These are phyloP conservation scores for Blastobotrys elegans DNA, from an alignment of 1,139 yeast genomes.

Conservation along the genomic window DNA sequence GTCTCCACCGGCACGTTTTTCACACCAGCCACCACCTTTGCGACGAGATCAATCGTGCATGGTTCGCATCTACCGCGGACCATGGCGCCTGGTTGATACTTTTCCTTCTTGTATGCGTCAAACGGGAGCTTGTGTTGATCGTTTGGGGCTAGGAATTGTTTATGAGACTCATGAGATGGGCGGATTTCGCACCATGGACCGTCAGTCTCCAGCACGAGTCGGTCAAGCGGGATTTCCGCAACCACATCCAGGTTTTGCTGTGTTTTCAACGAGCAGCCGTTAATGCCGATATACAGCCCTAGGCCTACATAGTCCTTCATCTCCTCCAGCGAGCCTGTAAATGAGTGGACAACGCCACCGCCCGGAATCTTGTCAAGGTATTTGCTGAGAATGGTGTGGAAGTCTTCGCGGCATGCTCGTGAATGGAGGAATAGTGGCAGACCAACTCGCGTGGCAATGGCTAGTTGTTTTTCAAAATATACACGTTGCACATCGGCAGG, in stretches of 20 bases:
- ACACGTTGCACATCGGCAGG: constrained; percentile 58
- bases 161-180: constrained; percentile 71
- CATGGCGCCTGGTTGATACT: constrained; percentile 44
- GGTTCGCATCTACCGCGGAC: constrained; percentile 91
- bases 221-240: constrained; percentile 57
- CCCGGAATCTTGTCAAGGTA: constrained; percentile 40
- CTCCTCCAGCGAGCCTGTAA: constrained; percentile 78
- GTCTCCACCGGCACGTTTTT: constrained; percentile 46
- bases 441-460: constrained; percentile 46
- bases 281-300: constrained; percentile 73
- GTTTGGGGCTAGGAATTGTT: constrained; percentile 44
- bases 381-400: constrained; percentile 56
- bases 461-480: constrained; percentile 69
- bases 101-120: constrained; percentile 62
- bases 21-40: constrained; percentile 65
- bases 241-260: constrained; percentile 69
- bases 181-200: constrained; percentile 98
- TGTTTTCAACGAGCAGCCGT: constrained; percentile 87
- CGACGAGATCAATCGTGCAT: constrained; percentile 74
- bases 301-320: constrained; percentile 45
- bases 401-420: constrained; percentile 84
- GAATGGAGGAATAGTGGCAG: constrained; percentile 85
- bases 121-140: constrained; percentile 45
- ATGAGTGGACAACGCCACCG: constrained; percentile 85
- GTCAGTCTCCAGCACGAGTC: constrained; percentile 82